phyloP scores from a whole-genome alignment of 371 early-diverging fungal genomes.

The Coemansia sp. region DNA sequence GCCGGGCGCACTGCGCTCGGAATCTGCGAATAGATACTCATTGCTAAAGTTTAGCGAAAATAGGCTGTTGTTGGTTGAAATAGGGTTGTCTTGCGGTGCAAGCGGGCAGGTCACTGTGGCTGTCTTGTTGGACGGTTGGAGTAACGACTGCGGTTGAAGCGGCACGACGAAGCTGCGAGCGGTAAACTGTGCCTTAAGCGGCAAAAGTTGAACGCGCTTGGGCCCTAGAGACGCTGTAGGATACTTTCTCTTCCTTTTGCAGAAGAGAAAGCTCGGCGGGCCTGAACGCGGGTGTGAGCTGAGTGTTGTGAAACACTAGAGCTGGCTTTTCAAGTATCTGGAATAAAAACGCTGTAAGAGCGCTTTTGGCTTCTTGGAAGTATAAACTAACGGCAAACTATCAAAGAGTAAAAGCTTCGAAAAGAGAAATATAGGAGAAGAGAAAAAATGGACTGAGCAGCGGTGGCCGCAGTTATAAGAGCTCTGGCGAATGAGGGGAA shows the following conservation, averaged over 20 bases:
- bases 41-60: constrained; percentile 1
- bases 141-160: constrained; percentile 2
- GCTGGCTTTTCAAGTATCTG: background rate
- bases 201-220: background rate
- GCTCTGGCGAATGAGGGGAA: background rate
- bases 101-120: constrained; percentile 9
- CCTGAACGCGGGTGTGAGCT: background rate
- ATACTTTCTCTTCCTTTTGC: background rate
- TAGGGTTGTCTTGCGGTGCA: background rate
- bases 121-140: background rate
- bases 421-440: constrained; percentile 4
- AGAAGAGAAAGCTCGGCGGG: constrained; percentile 1
- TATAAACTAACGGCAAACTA: background rate
- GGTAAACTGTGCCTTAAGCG: background rate
- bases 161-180: background rate
- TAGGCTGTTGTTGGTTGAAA: background rate
- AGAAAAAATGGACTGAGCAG: background rate
- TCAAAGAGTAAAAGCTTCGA: background rate
- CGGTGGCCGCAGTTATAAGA: constrained; percentile 28
- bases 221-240: background rate
- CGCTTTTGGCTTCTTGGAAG: background rate
- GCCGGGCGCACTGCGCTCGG: background rate
- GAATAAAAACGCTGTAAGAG: background rate
- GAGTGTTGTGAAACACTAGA: background rate
- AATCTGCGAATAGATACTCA: constrained; percentile 1